Percentiles rank a stretch among this genome's conserved stretches.
phyloP scores from a whole-genome alignment of 495 filamentous ascomycete species.

The Xylaria flabelliformis region DNA sequence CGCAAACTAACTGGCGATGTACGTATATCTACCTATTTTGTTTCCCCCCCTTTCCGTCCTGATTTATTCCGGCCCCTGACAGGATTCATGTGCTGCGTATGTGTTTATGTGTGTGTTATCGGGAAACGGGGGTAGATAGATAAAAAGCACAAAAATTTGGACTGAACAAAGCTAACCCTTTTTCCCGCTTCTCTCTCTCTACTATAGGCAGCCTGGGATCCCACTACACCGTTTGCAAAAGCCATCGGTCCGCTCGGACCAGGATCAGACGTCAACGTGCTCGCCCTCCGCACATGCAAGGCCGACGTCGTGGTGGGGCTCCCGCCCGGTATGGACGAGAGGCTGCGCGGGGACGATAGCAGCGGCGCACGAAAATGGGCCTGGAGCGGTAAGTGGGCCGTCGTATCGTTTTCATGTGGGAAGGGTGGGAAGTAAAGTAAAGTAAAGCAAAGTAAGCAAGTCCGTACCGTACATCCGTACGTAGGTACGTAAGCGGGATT shows the following conservation, averaged over 20 bases:
- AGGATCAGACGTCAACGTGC: slow-evolving; percentile 76
- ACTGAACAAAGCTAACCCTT: neutral
- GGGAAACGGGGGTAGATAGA: neutral
- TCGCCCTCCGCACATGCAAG: slow-evolving; percentile 93
- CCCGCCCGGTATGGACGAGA: slow-evolving; percentile 79
- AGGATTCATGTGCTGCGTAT: too few relatives aligned
- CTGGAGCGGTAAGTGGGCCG: slow-evolving; percentile 97
- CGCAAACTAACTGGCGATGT: slow-evolving; percentile 89
- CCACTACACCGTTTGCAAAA: slow-evolving; percentile 82
- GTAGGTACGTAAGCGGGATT: too few relatives aligned
- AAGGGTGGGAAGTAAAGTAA: slow-evolving; percentile 41
- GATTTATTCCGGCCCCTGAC: too few relatives aligned
- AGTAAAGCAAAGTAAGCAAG: too few relatives aligned
- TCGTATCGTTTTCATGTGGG: slow-evolving; percentile 85
- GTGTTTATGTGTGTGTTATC: neutral
- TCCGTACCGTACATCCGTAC: too few relatives aligned
- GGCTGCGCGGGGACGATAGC: slow-evolving; percentile 73
- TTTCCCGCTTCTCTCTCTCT: neutral
- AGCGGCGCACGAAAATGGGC: slow-evolving; percentile 86
- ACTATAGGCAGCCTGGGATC: slow-evolving; percentile 76
- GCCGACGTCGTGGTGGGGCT: slow-evolving; percentile 94
- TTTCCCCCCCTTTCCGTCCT: neutral
- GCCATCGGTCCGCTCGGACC: slow-evolving; percentile 89
- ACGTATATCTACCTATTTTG: slow-evolving; percentile 41
- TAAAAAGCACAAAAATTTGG: too few relatives aligned